Percentiles rank a stretch among this genome's conserved stretches.
These are phyloP conservation scores for Anisodus acutangulus DNA, from an alignment of 257 asterid genomes.

Conservation along the genomic window DNA sequence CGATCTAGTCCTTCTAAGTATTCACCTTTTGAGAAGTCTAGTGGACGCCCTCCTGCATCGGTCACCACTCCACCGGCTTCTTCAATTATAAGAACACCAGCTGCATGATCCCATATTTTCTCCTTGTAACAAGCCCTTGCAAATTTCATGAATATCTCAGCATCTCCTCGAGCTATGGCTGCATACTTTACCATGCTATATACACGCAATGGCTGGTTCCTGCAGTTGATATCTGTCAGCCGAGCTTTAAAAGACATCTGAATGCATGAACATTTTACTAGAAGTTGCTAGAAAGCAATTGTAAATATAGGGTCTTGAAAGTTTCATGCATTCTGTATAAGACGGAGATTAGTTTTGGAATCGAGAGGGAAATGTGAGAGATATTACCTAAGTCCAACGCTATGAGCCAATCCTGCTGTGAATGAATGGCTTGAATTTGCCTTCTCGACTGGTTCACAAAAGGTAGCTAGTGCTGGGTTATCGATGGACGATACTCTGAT, in stretches of 20 bases:
- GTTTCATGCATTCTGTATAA: not conserved
- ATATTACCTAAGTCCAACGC: conserved; percentile 73
- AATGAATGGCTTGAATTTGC: conserved; percentile 86
- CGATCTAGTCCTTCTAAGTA: conserved; percentile 86
- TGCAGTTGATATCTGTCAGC: conserved; percentile 33
- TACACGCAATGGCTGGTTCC: conserved; percentile 77
- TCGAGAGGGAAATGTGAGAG: not conserved
- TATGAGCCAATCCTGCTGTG: conserved; percentile 83
- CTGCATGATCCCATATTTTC: conserved; percentile 96
- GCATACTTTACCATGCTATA: conserved; percentile 85
- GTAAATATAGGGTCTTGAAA: not conserved
- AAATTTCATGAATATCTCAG: conserved; percentile 84
- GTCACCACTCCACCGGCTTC: conserved; percentile 92
- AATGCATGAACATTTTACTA: not conserved
- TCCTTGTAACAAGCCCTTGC: conserved; percentile 81
- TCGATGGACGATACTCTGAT: conserved; percentile 71
- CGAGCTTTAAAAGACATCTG: not conserved
- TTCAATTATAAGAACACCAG: conserved; percentile 76
- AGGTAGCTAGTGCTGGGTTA: conserved; percentile 76
- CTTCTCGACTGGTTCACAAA: conserved; percentile 89
- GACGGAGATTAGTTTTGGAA: not conserved
- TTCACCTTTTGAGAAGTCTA: conserved; percentile 73
- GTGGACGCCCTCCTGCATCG: conserved; percentile 75
- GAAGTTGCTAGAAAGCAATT: not conserved
- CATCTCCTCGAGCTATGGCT: conserved; percentile 88